phyloP scores from a whole-genome alignment of 441 rosid species.

The Metrosideros polymorpha region DNA sequence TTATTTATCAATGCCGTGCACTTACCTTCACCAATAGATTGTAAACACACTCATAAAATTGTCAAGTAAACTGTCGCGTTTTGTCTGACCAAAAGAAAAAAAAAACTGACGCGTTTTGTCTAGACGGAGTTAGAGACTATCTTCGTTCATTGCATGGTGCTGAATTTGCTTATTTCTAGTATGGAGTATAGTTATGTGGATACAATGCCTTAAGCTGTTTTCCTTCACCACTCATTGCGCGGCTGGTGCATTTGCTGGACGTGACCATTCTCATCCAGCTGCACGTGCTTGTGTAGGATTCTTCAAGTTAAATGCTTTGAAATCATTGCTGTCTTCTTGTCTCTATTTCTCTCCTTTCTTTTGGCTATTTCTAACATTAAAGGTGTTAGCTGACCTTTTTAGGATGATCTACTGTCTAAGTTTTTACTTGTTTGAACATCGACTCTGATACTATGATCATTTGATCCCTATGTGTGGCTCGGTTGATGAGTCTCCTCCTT shows the following conservation, averaged over 20 bases:
- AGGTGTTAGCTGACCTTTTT: not conserved
- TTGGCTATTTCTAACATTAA: not conserved
- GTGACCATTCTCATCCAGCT: not conserved
- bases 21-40: not conserved
- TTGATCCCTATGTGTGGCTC: not conserved
- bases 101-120: not conserved
- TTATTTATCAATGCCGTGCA: not conserved
- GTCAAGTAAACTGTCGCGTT: too few species aligned
- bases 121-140: not conserved
- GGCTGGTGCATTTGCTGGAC: too few species aligned
- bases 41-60: not conserved
- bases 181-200: not conserved
- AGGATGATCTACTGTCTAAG: not conserved
- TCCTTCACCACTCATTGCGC: not conserved
- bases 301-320: not conserved
- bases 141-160: not conserved
- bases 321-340: not conserved
- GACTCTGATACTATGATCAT: not conserved
- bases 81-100: too few species aligned
- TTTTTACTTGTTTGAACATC: too few species aligned
- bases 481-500: not conserved
- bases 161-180: not conserved
- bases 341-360: not conserved
- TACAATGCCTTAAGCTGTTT: not conserved
- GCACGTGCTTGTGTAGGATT: not conserved